Evolutionary conservation across 345 rosid genomes (phyloP).

Genomic region (Hevea brasiliensis): DNA sequence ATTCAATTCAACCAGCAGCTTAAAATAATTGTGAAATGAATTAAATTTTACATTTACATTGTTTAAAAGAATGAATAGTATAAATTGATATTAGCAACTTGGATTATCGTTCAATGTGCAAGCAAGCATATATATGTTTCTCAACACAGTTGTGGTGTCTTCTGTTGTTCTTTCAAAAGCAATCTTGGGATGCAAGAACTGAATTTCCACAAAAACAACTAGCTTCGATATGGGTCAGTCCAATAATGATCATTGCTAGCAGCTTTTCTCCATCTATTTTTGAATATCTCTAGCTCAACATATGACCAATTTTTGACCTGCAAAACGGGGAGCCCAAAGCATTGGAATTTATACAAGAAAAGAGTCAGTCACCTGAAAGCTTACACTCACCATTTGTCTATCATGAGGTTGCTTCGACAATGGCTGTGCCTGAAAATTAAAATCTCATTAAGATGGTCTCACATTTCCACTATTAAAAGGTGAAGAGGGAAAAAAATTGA

Average conservation of each 20-base stretch:
- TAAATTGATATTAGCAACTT: too few species aligned
- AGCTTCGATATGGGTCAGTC: constrained; percentile 35
- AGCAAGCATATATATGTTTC: too few species aligned
- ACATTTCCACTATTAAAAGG: neutral
- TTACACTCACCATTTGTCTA: constrained; percentile 50
- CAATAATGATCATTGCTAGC: constrained; percentile 61
- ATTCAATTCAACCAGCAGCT: too few species aligned
- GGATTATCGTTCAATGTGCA: too few species aligned
- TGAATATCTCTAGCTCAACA: constrained; percentile 52
- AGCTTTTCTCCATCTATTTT: constrained; percentile 71
- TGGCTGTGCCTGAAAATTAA: constrained; percentile 28
- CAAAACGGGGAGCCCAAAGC: neutral
- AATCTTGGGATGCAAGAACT: too few species aligned
- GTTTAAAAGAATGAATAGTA: too few species aligned
- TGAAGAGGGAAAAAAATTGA: too few species aligned
- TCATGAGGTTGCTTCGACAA: constrained; percentile 29
- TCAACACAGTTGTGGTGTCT: too few species aligned
- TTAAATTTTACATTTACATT: too few species aligned
- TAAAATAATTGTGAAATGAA: too few species aligned
- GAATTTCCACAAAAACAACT: too few species aligned
- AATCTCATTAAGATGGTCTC: neutral
- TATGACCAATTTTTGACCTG: constrained; percentile 52
- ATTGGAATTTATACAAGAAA: neutral
- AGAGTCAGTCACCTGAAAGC: neutral
- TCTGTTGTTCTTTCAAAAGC: too few species aligned